phyloP scores from a whole-genome alignment of 441 rosid genomes.

The Dalechampia spathulata region DNA sequence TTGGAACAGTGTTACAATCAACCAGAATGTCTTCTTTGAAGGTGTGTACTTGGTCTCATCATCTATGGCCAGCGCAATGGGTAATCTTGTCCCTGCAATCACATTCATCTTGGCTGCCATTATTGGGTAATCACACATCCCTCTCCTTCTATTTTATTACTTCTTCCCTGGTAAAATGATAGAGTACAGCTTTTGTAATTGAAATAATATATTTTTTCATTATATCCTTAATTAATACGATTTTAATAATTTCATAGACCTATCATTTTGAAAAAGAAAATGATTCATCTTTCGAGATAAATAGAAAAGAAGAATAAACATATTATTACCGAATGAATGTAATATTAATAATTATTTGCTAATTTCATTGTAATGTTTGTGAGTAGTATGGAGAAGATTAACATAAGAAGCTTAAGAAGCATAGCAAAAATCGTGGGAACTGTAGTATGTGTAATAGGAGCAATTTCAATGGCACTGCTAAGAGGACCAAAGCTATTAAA shows the following conservation, averaged over 20 bases:
- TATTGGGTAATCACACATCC: constrained; percentile 23
- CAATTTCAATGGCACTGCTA: constrained; percentile 61
- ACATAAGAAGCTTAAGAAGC: constrained; percentile 29
- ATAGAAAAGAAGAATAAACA: background rate
- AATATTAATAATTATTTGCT: background rate
- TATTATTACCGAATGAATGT: background rate
- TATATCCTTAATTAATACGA: no score
- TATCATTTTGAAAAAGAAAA: no score
- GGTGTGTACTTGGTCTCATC: constrained; percentile 48
- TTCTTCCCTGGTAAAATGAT: no score
- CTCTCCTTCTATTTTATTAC: no score
- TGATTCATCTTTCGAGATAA: no score
- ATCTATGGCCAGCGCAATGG: constrained; percentile 43
- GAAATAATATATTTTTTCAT: no score
- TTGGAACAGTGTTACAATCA: constrained; percentile 29
- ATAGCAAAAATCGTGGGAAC: constrained; percentile 33
- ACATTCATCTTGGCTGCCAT: constrained; percentile 41
- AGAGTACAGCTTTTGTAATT: no score
- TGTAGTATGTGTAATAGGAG: constrained; percentile 30
- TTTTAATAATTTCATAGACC: no score
- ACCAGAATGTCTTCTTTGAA: constrained; percentile 41
- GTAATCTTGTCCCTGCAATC: constrained; percentile 43
- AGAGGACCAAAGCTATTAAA: constrained; percentile 62
- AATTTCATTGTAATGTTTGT: background rate
- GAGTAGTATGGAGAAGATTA: constrained; percentile 49